Percentiles rank a stretch among this genome's conserved stretches.
phyloP scores from a whole-genome alignment of 352 stramenopile genomes.

The Phytophthora pluvialis region DNA sequence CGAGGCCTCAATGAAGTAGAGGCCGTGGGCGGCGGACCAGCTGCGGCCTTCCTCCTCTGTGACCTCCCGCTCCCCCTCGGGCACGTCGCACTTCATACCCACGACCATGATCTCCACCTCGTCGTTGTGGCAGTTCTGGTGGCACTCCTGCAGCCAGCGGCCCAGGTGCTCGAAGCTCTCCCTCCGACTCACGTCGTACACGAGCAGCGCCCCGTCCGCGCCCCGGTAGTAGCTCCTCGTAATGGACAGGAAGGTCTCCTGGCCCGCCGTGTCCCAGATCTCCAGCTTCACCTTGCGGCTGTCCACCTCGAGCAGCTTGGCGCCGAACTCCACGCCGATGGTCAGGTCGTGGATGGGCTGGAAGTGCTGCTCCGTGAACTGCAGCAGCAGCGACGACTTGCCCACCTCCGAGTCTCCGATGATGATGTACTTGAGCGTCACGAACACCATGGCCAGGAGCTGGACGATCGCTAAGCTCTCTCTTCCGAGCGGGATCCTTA shows the following conservation, averaged over 20 bases:
- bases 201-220: conserved; percentile 86
- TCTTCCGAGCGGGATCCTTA: neutral
- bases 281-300: conserved; percentile 89
- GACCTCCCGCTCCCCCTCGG: conserved; percentile 62
- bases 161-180: conserved; percentile 83
- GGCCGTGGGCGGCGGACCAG: conserved; percentile 63
- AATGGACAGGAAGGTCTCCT: conserved; percentile 91
- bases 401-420: conserved; percentile 90
- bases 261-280: conserved; percentile 93
- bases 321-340: conserved; percentile 92
- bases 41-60: conserved; percentile 68
- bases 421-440: conserved; percentile 92
- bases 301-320: conserved; percentile 87
- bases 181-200: conserved; percentile 86
- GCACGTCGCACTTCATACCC: conserved; percentile 85
- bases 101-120: conserved; percentile 88
- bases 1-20: conserved; percentile 88
- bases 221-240: conserved; percentile 91
- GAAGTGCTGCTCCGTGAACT: conserved; percentile 93
- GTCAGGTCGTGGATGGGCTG: conserved; percentile 91
- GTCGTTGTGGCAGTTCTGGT: conserved; percentile 88
- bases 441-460: conserved; percentile 72
- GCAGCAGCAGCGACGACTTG: conserved; percentile 90
- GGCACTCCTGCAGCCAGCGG: conserved; percentile 83
- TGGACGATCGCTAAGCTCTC: neutral